A percentile compares a stretch with the other conserved stretches of the same genome.
Conservation (phyloP, 306 rosid species). For the Comarum palustre region DNA sequence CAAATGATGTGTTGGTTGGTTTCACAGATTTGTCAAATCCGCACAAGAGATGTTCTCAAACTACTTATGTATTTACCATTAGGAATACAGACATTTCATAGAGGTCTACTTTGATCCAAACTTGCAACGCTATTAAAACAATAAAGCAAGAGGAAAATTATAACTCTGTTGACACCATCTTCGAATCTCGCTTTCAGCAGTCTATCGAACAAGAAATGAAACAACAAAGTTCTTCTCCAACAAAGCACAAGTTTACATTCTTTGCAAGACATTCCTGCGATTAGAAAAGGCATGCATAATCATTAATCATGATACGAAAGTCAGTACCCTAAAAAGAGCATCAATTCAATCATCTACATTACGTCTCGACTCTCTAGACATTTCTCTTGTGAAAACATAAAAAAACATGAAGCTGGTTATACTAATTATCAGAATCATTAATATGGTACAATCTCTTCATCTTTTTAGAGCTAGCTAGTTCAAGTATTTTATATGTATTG, state of each 20-base stretch:
- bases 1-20: too few species aligned
- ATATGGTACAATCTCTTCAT: not conserved
- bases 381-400: not conserved
- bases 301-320: not conserved
- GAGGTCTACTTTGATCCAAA: not conserved
- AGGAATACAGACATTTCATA: too few species aligned
- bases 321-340: not conserved
- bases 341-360: not conserved
- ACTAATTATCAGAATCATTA: not conserved
- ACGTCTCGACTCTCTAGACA: not conserved
- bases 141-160: not conserved
- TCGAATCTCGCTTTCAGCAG: not conserved
- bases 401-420: not conserved
- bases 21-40: too few species aligned
- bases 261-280: not conserved
- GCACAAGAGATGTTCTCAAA: too few species aligned
- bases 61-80: too few species aligned
- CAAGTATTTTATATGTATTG: too few species aligned
- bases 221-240: not conserved
- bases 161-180: not conserved
- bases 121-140: not conserved
- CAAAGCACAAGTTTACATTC: not conserved
- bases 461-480: not conserved
- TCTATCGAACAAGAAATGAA: not conserved
- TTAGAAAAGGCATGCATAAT: not conserved